phyloP scores from a whole-genome alignment of 176 grass and related monocot species.

The Lolium multiflorum region DNA sequence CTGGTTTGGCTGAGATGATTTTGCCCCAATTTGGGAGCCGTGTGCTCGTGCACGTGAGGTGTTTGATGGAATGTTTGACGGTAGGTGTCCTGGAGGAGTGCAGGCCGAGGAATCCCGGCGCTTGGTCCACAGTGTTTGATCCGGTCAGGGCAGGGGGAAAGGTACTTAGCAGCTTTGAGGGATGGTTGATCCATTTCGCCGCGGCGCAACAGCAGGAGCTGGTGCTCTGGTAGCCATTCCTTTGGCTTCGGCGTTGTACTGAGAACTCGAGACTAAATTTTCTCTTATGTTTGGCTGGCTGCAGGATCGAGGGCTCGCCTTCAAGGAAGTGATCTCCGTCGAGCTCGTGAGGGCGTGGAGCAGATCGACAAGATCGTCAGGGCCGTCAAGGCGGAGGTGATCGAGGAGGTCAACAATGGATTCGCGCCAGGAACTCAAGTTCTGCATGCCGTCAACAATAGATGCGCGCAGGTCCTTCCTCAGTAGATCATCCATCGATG shows the following conservation, averaged over 20 bases:
- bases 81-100: constrained; percentile 60
- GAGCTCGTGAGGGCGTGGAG: too few species aligned
- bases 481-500: too few species aligned
- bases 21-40: neutral
- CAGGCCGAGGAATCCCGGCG: constrained; percentile 64
- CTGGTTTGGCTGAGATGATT: neutral
- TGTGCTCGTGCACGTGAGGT: constrained; percentile 30
- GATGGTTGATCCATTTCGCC: neutral
- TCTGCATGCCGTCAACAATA: too few species aligned
- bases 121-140: too few species aligned
- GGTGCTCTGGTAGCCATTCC: neutral
- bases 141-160: constrained; percentile 69
- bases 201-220: neutral
- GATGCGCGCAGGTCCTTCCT: too few species aligned
- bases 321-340: too few species aligned
- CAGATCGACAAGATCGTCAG: too few species aligned
- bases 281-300: neutral
- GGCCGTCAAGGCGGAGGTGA: too few species aligned
- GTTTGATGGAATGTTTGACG: constrained; percentile 42
- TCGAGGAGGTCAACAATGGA: too few species aligned
- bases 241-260: neutral
- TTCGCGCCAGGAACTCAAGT: too few species aligned
- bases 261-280: neutral
- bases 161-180: constrained; percentile 64
- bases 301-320: constrained; percentile 17